Percentiles rank a stretch among this genome's conserved stretches.
Conservation (phyloP, 495 filamentous ascomycete species). For the Hypoxylon lenormandii region DNA sequence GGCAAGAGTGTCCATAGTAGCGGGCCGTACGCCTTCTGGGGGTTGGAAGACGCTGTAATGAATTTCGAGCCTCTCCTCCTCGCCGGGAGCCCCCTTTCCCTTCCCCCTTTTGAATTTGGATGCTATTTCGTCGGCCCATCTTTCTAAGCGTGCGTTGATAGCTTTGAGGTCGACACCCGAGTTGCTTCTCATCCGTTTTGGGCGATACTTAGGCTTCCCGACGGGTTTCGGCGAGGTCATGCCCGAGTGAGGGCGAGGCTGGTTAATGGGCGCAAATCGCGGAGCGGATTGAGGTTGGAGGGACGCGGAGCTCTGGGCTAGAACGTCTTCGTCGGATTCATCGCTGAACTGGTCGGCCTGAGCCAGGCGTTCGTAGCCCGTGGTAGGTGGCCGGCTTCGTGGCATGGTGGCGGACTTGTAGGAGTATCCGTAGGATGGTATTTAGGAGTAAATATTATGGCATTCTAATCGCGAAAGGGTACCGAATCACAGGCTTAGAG, state of each 20-base stretch:
- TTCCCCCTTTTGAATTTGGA: conserved; percentile 91
- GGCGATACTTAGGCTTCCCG: conserved; percentile 58
- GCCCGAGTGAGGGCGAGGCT: conserved; percentile 70
- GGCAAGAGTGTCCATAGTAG: conserved; percentile 79
- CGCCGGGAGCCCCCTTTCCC: conserved; percentile 76
- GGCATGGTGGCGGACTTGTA: conserved; percentile 43
- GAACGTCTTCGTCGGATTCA: conserved; percentile 73
- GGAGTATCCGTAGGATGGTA: conserved; percentile 1
- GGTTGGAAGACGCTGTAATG: conserved; percentile 96
- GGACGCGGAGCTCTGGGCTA: conserved; percentile 66
- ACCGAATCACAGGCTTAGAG: background rate
- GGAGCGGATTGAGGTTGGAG: conserved; percentile 71
- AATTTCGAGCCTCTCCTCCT: conserved; percentile 92
- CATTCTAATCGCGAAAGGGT: conserved; percentile 19
- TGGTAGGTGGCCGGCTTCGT: conserved; percentile 75
- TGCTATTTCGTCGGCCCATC: conserved; percentile 98
- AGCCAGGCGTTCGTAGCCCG: conserved; percentile 90
- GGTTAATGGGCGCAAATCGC: conserved; percentile 75
- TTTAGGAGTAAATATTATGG: conserved; percentile 16
- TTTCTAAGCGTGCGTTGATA: conserved; percentile 94
- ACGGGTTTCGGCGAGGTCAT: conserved; percentile 66
- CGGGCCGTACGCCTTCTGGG: conserved; percentile 82
- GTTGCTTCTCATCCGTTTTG: conserved; percentile 75
- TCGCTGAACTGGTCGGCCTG: conserved; percentile 89
- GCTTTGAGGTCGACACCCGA: conserved; percentile 97